phyloP scores from a whole-genome alignment of 163 green algal genomes.

The Scenedesmus sp. region DNA sequence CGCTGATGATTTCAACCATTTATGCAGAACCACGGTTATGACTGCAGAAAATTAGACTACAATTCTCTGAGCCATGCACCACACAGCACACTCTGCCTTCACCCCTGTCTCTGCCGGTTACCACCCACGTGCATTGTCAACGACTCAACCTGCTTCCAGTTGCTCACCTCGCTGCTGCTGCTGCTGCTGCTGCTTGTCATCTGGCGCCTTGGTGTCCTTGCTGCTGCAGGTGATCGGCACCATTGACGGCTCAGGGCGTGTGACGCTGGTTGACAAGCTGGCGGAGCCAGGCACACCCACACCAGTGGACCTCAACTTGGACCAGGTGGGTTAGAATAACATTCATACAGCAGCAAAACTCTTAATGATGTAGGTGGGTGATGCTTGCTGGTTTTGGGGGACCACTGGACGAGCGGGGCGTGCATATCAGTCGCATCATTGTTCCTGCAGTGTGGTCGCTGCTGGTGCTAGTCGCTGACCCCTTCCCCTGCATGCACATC shows the following conservation, averaged over 20 bases:
- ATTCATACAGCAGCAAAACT: too few species aligned
- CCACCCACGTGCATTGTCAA: background rate
- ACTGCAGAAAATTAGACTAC: slow-evolving; percentile 60
- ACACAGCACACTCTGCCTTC: background rate
- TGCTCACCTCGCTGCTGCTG: background rate
- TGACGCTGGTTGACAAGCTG: slow-evolving; percentile 83
- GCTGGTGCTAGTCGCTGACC: too few species aligned
- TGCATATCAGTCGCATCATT: too few species aligned
- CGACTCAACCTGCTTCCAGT: background rate
- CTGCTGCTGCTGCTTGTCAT: background rate
- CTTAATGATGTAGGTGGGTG: too few species aligned
- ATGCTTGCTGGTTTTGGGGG: too few species aligned
- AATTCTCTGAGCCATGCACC: slow-evolving; percentile 59
- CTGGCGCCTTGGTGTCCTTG: background rate
- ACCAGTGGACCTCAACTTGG: slow-evolving; percentile 95
- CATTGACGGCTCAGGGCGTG: slow-evolving; percentile 90
- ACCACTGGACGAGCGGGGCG: too few species aligned
- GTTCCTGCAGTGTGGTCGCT: too few species aligned
- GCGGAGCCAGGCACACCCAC: slow-evolving; percentile 68
- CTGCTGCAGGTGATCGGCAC: slow-evolving; percentile 88
- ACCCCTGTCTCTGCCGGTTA: background rate
- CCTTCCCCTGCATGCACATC: background rate
- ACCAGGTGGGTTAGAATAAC: slow-evolving; percentile 65
- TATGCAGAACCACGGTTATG: slow-evolving; percentile 40
- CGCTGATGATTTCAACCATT: slow-evolving; percentile 40